Evolutionary conservation across 208 protist genomes (phyloP), one percentile per base, ranked within the genome.

Genomic region (Trypanosomatidae sp.): DNA sequence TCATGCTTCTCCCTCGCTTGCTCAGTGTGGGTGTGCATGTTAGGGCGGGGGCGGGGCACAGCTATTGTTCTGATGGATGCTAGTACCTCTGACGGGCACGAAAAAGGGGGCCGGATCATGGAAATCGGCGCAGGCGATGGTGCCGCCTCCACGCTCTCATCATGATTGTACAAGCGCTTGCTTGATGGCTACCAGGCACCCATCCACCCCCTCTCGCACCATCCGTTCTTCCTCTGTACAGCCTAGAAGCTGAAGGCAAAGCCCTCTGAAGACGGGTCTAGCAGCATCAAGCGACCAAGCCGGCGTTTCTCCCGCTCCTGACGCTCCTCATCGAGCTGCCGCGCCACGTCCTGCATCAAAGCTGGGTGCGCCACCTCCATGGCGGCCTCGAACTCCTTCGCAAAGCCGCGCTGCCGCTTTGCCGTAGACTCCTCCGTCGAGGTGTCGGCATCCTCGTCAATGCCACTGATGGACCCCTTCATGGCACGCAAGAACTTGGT

Each of bases 401-500:
- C 78, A 74, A 97, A 95, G 15, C 77, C 77, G 13, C 71, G 62
- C 62, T 85, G 83, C 28, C 91, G 83, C 28, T 68, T 64, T 50
- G 71, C 72, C 22, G 81, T 88, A 43, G 82, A 80, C 70, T 85
- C 84, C 46, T 74, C 82, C 17, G 74, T 83, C 64, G 74, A 75
- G 36, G 76, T 76, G 30, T 92, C 89, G n/a, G 73, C 79, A 81
- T 94, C 92, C 73, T 97, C 91, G 71, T 92, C 81, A 76, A 97
- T 92, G 28, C 93, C 93, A 69, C 87, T 93, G 69, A 97, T 95
- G 53, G 84, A 95, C 17, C 71, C 70, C 68, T 91, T 94, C 91
- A 94, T 95, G 25, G 77, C 76, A 44, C 86, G 81, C 47, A 97
- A 77, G 69, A 97, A 97, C 78, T 94, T 91, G 65, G 95, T 73